Evolutionary conservation across 2,329 filamentous ascomycete genomes (phyloP).

Genomic region (Verticillium zaregamsianum): DNA sequence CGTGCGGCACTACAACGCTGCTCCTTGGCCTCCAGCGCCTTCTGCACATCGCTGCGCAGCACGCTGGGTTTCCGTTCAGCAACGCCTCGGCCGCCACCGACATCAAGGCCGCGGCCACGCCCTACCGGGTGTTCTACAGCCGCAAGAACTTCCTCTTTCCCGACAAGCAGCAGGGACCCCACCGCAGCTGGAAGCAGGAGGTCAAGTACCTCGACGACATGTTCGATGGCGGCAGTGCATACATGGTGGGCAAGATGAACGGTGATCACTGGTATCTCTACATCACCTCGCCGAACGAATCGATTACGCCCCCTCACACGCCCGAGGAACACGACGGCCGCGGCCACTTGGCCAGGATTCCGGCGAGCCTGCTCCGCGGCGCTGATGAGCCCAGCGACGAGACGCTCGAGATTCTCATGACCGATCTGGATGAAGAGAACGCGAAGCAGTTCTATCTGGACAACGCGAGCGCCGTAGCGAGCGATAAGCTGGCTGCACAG

Average conservation of each 20-base stretch:
- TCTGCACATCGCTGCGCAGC: constrained; percentile 81
- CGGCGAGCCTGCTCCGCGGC: constrained; percentile 37
- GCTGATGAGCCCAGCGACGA: constrained; percentile 60
- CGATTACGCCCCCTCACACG: constrained; percentile 77
- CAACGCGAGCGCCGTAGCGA: constrained; percentile 83
- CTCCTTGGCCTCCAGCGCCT: constrained; percentile 85
- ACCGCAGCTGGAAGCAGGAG: constrained; percentile 96
- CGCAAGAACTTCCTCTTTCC: constrained; percentile 98
- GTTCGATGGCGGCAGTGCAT: constrained; percentile 89
- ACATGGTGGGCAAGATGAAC: constrained; percentile 99
- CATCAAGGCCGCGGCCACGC: constrained; percentile 72
- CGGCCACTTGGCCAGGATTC: constrained; percentile 46
- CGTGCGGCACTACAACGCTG: constrained; percentile 93
- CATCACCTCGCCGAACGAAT: constrained; percentile 79
- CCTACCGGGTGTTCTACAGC: constrained; percentile 97
- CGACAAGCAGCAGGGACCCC: constrained; percentile 87
- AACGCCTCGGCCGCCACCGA: constrained; percentile 63
- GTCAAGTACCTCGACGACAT: constrained; percentile 88
- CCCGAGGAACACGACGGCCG: constrained; percentile 43
- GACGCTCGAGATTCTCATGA: constrained; percentile 72
- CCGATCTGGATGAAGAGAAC: constrained; percentile 63
- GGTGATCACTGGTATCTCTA: constrained; percentile 99
- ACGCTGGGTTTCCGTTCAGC: constrained; percentile 85
- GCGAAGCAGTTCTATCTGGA: constrained; percentile 67
- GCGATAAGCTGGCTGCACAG: constrained; percentile 68